Evolutionary conservation across 2,329 filamentous ascomycete species (phyloP), one percentile per base, ranked within the genome.

Genomic region (Plectosphaerella sp.): DNA sequence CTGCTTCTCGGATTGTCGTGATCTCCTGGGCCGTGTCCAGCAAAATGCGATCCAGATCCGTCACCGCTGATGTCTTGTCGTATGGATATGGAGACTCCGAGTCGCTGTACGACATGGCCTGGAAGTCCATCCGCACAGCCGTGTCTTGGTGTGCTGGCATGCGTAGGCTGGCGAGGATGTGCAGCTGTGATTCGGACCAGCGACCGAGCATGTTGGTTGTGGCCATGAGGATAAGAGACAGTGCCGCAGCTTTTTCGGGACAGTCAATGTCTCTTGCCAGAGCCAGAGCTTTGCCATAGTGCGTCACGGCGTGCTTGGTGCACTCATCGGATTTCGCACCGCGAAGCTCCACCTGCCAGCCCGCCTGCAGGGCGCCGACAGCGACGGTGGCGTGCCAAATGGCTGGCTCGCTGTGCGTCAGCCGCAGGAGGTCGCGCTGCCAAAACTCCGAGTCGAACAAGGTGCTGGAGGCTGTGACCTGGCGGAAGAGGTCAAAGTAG

Each of bases 401-500:
- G 5, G 68, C 66, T 9, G 66, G 64, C 49, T 70, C 67, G 45
- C 50, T 54, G 50, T 69, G 66, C 0, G 68, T 66, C 2, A 67
- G 55, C 58, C 70, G 67, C 1, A 71, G 56, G 4, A 69, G 36
- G 9, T 63, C 59, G 8, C 54, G 52, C 9, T 57, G 61, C 68
- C 68, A 71, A 47, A 71, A 70, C 5, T 56, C 51, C 1, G 65
- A 65, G 2, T 63, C 63, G 36, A 65, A 60, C 22, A 66, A 61
- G 10, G 65, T 65, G 4, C 60, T 61, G 1, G 62, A 58, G 1
- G 58, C 64, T 0, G 68, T 68, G 14, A 63, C 52, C 24, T 59
- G 59, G 2, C 69, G 63, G 58, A 70, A 71, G 48, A 69, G 62
- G 52, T 71, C 69, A 20, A 71, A 71, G 4, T 58, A 59, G 14